phyloP scores from a whole-genome alignment of 805 yeast genomes.

The Hanseniaspora nectarophila region DNA sequence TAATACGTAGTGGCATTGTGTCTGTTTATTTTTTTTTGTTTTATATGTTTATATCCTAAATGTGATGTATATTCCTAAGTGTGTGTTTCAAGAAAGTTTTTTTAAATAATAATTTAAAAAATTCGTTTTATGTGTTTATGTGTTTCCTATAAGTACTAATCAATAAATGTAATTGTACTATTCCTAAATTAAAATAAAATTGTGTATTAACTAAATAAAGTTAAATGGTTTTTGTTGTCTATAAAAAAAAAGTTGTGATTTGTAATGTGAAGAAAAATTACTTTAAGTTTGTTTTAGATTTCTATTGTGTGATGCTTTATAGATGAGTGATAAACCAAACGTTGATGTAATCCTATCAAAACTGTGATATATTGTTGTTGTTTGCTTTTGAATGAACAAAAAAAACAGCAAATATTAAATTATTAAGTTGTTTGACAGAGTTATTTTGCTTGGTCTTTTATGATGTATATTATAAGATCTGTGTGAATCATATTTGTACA shows the following conservation, averaged over 20 bases:
- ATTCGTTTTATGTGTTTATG: background rate
- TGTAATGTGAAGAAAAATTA: background rate
- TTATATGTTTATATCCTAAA: background rate
- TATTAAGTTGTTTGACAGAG: no score
- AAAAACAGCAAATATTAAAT: no score
- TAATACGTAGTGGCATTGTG: constrained; percentile 2
- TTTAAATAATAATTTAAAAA: no score
- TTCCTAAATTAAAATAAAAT: background rate
- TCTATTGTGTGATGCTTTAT: no score
- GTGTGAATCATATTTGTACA: background rate
- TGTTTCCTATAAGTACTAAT: background rate
- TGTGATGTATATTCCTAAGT: background rate
- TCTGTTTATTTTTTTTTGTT: background rate
- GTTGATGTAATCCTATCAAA: background rate
- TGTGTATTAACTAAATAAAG: background rate
- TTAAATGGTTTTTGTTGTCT: background rate
- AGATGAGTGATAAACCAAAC: no score
- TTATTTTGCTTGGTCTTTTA: no score
- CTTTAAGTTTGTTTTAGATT: no score
- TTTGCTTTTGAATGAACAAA: background rate
- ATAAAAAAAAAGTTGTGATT: background rate
- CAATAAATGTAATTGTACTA: background rate
- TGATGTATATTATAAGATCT: no score
- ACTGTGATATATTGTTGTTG: background rate
- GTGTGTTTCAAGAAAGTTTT: background rate